Conservation (phyloP, 2,329 filamentous ascomycete species). For the Daldinia sp. region DNA sequence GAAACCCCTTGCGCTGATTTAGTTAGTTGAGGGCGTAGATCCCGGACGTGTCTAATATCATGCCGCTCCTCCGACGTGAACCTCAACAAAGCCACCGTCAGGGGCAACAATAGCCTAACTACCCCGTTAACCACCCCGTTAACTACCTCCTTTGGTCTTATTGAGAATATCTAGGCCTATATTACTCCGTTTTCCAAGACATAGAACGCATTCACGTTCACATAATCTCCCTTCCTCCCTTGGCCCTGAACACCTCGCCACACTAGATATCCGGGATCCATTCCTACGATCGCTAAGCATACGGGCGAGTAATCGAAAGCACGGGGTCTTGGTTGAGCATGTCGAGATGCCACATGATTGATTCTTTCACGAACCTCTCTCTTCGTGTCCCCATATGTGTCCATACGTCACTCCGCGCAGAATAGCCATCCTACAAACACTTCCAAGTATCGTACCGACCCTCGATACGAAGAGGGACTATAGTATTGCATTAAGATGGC, state of each 20-base stretch:
- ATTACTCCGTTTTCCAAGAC: background rate
- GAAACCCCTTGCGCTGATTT: conserved; percentile 37
- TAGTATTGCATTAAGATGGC: background rate
- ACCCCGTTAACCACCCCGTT: background rate
- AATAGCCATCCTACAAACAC: background rate
- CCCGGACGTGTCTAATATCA: conserved; percentile 38
- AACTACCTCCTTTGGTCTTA: background rate
- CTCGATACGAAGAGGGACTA: background rate
- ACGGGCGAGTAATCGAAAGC: background rate
- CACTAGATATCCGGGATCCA: background rate
- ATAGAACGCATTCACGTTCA: conserved; percentile 9
- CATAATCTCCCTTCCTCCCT: background rate
- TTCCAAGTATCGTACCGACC: background rate
- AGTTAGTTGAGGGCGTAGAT: conserved; percentile 40
- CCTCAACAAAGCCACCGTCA: conserved; percentile 37
- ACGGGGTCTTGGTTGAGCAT: background rate
- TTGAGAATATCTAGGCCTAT: conserved; percentile 1
- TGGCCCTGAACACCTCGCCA: background rate
- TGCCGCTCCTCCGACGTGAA: conserved; percentile 40
- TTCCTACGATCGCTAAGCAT: background rate
- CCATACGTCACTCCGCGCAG: background rate
- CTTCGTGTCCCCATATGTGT: background rate
- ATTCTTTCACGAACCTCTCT: background rate
- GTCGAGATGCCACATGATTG: conserved; percentile 1
- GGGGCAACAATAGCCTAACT: conserved; percentile 21